Percentiles rank a stretch among this genome's conserved stretches.
These are phyloP conservation scores for Penicillium paradoxum DNA, from an alignment of 495 filamentous ascomycete species.

Conservation along the genomic window DNA sequence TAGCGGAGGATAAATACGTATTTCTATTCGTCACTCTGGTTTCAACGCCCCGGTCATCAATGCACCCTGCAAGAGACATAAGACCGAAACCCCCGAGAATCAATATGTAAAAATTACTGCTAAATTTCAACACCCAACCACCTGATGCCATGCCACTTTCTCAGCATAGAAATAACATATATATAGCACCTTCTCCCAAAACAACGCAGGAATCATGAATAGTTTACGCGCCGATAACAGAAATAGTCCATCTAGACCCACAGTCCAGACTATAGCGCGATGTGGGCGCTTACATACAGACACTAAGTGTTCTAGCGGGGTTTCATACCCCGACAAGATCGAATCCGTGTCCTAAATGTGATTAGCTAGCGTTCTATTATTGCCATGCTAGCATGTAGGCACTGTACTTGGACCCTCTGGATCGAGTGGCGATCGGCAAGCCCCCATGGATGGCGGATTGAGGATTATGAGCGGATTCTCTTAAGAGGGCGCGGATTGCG, in stretches of 20 bases:
- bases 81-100: too few relatives aligned
- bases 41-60: too few relatives aligned
- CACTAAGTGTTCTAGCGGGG: conserved; percentile 2
- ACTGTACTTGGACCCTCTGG: not conserved
- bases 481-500: not conserved
- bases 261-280: conserved; percentile 1
- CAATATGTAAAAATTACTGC: not conserved
- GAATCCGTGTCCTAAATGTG: not conserved
- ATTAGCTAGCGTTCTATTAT: conserved; percentile 1
- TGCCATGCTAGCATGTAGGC: not conserved
- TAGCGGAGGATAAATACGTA: too few relatives aligned
- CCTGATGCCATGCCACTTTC: not conserved
- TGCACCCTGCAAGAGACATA: not conserved
- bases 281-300: conserved; percentile 18
- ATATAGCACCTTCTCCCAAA: too few relatives aligned
- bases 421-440: not conserved
- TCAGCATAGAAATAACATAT: not conserved
- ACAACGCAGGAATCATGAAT: not conserved
- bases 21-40: not conserved
- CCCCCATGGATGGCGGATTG: too few relatives aligned
- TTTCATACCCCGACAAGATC: conserved; percentile 7
- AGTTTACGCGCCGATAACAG: not conserved
- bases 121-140: not conserved
- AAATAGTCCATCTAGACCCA: conserved; percentile 4
- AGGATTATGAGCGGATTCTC: not conserved